Conservation (phyloP, 331 rosid genomes). For the Pyracantha coccinea region DNA sequence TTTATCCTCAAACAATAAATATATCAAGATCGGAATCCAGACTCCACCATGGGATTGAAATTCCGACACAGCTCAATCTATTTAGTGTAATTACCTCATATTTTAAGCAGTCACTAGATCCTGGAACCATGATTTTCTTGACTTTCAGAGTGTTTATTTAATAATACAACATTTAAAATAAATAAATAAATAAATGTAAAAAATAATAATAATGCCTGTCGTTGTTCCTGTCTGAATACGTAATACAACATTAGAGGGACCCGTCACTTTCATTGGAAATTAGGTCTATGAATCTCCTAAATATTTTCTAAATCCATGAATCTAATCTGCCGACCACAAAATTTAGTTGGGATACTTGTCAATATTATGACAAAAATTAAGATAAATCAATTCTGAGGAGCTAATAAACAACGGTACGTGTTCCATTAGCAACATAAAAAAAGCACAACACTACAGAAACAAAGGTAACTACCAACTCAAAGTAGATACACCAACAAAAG, state of each 20-base stretch:
- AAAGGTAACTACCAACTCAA: too few relatives aligned
- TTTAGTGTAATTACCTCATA: background rate
- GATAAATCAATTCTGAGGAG: background rate
- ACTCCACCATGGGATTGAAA: background rate
- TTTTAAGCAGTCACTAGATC: background rate
- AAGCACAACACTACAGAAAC: too few relatives aligned
- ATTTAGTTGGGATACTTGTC: too few relatives aligned
- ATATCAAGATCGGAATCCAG: background rate
- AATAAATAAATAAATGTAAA: too few relatives aligned
- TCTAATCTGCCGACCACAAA: background rate
- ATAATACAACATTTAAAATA: background rate
- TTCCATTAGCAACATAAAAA: background rate
- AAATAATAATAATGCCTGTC: background rate
- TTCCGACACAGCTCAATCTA: background rate
- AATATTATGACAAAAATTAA: background rate
- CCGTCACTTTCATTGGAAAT: background rate
- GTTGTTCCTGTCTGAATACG: background rate
- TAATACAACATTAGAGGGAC: background rate
- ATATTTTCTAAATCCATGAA: background rate
- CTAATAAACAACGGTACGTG: background rate
- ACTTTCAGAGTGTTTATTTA: background rate
- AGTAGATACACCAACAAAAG: background rate
- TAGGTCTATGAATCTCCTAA: background rate
- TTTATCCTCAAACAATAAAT: background rate
- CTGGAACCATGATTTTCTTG: background rate